Base-by-base conservation (phyloP, 2,329 filamentous ascomycete species). In the Tothia fuscella region DNA sequence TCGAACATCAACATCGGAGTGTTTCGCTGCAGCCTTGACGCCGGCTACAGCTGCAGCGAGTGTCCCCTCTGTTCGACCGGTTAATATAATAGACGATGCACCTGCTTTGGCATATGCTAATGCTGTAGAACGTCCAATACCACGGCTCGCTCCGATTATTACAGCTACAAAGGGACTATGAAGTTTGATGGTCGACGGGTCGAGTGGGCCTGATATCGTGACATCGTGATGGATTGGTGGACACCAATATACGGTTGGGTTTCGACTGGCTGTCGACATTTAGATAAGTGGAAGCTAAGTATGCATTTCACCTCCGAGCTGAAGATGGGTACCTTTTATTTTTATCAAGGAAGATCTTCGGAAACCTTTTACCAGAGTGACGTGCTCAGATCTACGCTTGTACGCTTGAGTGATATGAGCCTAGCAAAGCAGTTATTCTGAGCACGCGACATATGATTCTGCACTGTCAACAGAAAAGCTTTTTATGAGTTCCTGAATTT, bases 101-200 rank as follows among this genome's bases (percentile, higher is more conserved):
- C 35, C 35, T 6, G 35, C 35, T 26, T 38, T 20, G 12, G 35
- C 35, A 26, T 38, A 38, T 6, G 35, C 10, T 9, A 38, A 6
- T 9, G 35, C 35, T 6, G 35, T 38, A 10, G 35, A 10, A 22
- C 10, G 35, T 9, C 35, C 35, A 17, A 38, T 38, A 6, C 35
- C 35, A 9, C 35, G 35, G 12, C 16, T 21, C 9, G 10, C 6
- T 7, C 35, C 35, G 9, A 20, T 38, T 9, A 38, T 26, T 10
- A 38, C 10, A 9, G 19, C 35, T 9, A 24, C 16, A 17, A 38
- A 38, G 12, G 7, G 10, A 22, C 10, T 9, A 6, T 6, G 12
- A 16, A 38, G 35, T 6, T 14, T 38, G 6, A 26, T 19, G 13
- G 10, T 38, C 6, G 9, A 9, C 12, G 35, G 35, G 16, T 38